Evolutionary conservation across 768 basidiomycete species (phyloP).

Genomic region (Kwoniella botswanensis): DNA sequence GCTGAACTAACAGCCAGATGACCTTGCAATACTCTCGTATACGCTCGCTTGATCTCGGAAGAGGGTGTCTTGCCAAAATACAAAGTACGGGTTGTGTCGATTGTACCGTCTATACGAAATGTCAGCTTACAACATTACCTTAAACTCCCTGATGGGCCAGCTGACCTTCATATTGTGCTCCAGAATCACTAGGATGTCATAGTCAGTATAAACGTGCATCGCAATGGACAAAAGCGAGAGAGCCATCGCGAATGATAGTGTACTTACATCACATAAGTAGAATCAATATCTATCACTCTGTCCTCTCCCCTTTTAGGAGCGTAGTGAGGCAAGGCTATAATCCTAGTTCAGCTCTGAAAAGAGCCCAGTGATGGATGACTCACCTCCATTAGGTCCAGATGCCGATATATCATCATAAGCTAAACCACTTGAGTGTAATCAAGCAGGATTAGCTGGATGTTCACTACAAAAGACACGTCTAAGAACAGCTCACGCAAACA

Average conservation of each 20-base stretch:
- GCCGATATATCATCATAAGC: slow-evolving; percentile 70
- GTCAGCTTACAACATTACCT: slow-evolving; percentile 38
- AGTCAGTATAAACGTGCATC: neutral
- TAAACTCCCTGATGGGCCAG: no score
- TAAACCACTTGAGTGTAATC: slow-evolving; percentile 57
- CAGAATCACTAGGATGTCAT: slow-evolving; percentile 72
- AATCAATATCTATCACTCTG: slow-evolving; percentile 73
- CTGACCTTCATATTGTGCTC: slow-evolving; percentile 62
- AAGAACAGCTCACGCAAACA: slow-evolving; percentile 46
- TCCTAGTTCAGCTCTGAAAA: neutral
- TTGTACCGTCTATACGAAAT: slow-evolving; percentile 81
- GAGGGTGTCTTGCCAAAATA: slow-evolving; percentile 82
- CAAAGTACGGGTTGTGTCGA: slow-evolving; percentile 62
- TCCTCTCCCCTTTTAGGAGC: slow-evolving; percentile 72
- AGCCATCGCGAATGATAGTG: no score
- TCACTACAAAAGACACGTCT: neutral
- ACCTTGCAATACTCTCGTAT: slow-evolving; percentile 92
- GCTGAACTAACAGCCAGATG: slow-evolving; percentile 93
- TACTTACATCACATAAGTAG: slow-evolving; percentile 85
- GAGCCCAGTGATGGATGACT: slow-evolving; percentile 33
- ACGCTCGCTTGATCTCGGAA: slow-evolving; percentile 82
- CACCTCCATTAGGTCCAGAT: slow-evolving; percentile 81
- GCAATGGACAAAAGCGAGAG: neutral
- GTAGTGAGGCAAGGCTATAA: slow-evolving; percentile 86
- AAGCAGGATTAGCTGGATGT: neutral